Percentiles rank a stretch among this genome's conserved stretches.
Conservation (phyloP, 768 basidiomycete species). For the Leccinum fibrillosum region DNA sequence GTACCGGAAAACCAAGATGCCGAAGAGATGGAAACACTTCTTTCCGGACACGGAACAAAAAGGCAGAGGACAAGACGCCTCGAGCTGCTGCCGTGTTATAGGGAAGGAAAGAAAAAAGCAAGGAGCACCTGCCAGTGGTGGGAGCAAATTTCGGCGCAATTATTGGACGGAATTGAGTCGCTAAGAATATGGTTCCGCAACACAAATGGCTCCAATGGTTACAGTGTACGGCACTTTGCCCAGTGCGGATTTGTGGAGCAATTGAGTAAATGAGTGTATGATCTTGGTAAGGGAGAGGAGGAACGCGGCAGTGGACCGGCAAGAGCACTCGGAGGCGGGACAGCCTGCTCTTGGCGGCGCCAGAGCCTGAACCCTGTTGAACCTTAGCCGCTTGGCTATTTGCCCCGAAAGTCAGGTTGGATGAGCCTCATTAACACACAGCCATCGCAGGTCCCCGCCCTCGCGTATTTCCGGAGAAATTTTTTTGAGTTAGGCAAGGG, state of each 20-base stretch:
- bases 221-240: slow-evolving; percentile 28
- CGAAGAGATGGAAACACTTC: slow-evolving; percentile 12
- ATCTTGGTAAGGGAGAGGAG: slow-evolving; percentile 18
- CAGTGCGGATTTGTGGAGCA: slow-evolving; percentile 16
- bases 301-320: slow-evolving; percentile 1
- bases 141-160: slow-evolving; percentile 33
- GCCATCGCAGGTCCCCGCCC: slow-evolving; percentile 37
- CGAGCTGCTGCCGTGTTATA: slow-evolving; percentile 23
- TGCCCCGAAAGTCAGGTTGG: slow-evolving; percentile 31
- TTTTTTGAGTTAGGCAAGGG: slow-evolving; percentile 26
- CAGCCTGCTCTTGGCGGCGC: slow-evolving; percentile 26
- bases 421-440: slow-evolving; percentile 35
- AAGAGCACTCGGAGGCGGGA: slow-evolving; percentile 20
- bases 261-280: slow-evolving; percentile 27
- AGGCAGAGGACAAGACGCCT: slow-evolving; percentile 24
- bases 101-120: slow-evolving; percentile 29
- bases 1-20: slow-evolving; percentile 27
- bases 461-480: slow-evolving; percentile 38
- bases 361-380: slow-evolving; percentile 29
- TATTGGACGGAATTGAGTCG: slow-evolving; percentile 36
- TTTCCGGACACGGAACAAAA: slow-evolving; percentile 19
- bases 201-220: slow-evolving; percentile 30
- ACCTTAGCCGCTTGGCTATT: slow-evolving; percentile 28
- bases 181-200: slow-evolving; percentile 37
- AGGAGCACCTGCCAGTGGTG: slow-evolving; percentile 20